Evolutionary conservation across 2,329 filamentous ascomycete genomes (phyloP).

Genomic region (Penicillium sp.): DNA sequence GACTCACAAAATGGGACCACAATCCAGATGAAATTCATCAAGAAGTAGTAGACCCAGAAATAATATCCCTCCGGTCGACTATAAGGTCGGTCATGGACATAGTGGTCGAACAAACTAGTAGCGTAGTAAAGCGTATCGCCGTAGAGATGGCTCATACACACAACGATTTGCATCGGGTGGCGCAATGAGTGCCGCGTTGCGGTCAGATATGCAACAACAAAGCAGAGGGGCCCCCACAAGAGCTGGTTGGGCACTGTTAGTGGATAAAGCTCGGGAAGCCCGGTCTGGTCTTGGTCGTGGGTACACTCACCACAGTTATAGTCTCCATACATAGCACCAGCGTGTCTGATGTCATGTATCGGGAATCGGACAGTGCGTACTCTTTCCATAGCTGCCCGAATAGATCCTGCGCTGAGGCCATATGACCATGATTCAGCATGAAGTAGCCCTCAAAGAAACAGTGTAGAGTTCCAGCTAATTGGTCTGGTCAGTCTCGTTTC

Average conservation of each 20-base stretch:
- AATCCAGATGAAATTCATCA: constrained; percentile 69
- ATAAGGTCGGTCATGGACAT: constrained; percentile 54
- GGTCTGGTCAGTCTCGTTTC: background rate
- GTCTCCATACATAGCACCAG: constrained; percentile 88
- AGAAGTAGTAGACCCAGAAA: constrained; percentile 66
- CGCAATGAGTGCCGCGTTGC: constrained; percentile 56
- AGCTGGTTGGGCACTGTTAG: constrained; percentile 38
- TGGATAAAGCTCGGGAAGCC: background rate
- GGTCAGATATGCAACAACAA: constrained; percentile 57
- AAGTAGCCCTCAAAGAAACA: constrained; percentile 86
- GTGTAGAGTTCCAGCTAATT: constrained; percentile 59
- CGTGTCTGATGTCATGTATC: constrained; percentile 77
- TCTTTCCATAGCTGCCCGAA: constrained; percentile 92
- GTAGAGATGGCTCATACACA: constrained; percentile 65
- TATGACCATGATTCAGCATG: constrained; percentile 63
- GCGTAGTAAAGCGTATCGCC: constrained; percentile 65
- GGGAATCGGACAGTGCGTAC: constrained; percentile 81
- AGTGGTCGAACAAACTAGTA: constrained; percentile 62
- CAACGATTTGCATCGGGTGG: constrained; percentile 60
- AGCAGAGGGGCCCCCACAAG: constrained; percentile 63
- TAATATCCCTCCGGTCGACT: constrained; percentile 63
- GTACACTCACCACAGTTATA: constrained; percentile 67
- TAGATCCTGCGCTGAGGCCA: constrained; percentile 68
- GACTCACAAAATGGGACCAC: constrained; percentile 58
- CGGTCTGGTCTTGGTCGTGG: background rate